These are phyloP conservation scores for Fusarium succisae DNA, from an alignment of 2,329 filamentous ascomycete species.

Conservation along the genomic window DNA sequence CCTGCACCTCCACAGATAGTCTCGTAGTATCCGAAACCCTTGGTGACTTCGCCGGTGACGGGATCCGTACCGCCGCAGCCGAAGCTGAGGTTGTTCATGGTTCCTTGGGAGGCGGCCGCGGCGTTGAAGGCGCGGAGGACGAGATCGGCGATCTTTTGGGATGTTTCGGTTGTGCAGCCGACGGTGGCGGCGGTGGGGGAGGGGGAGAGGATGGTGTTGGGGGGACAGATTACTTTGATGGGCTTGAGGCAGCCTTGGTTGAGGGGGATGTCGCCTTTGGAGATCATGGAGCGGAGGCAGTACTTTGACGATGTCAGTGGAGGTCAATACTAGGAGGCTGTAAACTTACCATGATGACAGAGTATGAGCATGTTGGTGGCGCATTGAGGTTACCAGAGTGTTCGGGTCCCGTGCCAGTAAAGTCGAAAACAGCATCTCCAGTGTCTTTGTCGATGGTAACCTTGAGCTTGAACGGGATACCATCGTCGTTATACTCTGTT, in stretches of 20 bases:
- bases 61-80: slow-evolving; percentile 65
- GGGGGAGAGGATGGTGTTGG: slow-evolving; percentile 48
- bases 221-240: slow-evolving; percentile 42
- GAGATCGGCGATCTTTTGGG: slow-evolving; percentile 64
- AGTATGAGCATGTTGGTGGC: slow-evolving; percentile 43
- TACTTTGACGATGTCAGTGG: slow-evolving; percentile 23
- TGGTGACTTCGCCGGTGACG: slow-evolving; percentile 36
- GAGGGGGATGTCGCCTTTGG: slow-evolving; percentile 45
- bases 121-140: slow-evolving; percentile 80
- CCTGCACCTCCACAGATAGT: slow-evolving; percentile 48
- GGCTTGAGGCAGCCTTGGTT: slow-evolving; percentile 60
- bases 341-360: slow-evolving; percentile 43
- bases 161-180: slow-evolving; percentile 47
- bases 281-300: slow-evolving; percentile 46
- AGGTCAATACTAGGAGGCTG: neutral
- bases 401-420: slow-evolving; percentile 44
- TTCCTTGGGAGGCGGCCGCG: slow-evolving; percentile 79
- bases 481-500: slow-evolving; percentile 87
- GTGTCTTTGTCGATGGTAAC: slow-evolving; percentile 78
- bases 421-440: slow-evolving; percentile 76
- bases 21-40: slow-evolving; percentile 50
- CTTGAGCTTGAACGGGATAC: slow-evolving; percentile 78
- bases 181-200: slow-evolving; percentile 46
- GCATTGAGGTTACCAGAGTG: slow-evolving; percentile 45
- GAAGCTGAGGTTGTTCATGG: slow-evolving; percentile 83